Evolutionary conservation across 2,329 filamentous ascomycete species (phyloP), one percentile per base, ranked within the genome.

Genomic region (Alternaria atra): DNA sequence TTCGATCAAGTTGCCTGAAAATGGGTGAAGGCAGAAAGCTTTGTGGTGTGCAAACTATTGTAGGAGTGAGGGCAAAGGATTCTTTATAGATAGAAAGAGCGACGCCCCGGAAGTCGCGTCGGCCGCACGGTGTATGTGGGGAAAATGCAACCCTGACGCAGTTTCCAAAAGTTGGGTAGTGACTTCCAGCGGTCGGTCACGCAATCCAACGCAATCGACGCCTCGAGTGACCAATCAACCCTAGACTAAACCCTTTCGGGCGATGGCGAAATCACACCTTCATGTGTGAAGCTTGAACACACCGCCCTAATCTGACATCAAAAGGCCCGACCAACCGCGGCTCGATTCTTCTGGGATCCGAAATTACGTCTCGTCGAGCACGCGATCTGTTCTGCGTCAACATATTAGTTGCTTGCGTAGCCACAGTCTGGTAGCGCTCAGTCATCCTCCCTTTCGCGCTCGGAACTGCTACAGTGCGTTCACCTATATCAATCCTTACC

Each of bases 51-150:
- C 44, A n/a, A 55, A 20, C 25, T 44, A 29, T 52, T 48, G 58
- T 60, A 35, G 56, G 55, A 43, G 57, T 60, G 63, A 64, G 61
- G 47, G 58, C 58, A 37, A 35, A 34, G 13, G 29, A 27, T 40
- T n/a, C 48, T 67, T 67, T 70, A 70, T 70, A 68, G 50, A 55
- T 54, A 52, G 32, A 13, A 25, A 34, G 12, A 47, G 58, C 61
- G 55, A 37, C 29, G 54, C 57, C 52, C 63, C 54, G 46, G 50
- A 52, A 40, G 53, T 56, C 50, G 13, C 52, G 15, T 56, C 46
- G 50, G 58, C 50, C 52, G 63, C 62, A 61, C 55, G 48, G 60
- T 58, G 62, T 52, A 64, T 69, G 66, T 70, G 69, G 69, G 66
- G 68, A 66, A 68, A 48, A 29, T 58, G 55, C 60, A 52, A 30